Percentiles rank a stretch among this genome's conserved stretches.
Evolutionary conservation across 2,329 filamentous ascomycete species (phyloP).

Genomic region (Xylariales sp.): DNA sequence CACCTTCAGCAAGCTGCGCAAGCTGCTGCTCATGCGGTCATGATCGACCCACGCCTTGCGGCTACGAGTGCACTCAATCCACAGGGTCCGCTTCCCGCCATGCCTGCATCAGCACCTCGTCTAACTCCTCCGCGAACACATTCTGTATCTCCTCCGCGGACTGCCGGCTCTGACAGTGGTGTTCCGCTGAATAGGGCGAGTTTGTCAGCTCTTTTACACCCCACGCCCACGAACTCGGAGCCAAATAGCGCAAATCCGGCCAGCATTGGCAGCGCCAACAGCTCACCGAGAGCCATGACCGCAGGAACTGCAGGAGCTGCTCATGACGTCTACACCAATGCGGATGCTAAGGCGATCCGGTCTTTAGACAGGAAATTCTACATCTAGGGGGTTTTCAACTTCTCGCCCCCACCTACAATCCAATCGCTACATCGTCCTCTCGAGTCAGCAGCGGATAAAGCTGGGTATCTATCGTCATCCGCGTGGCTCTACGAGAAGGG

Average conservation of each 20-base stretch:
- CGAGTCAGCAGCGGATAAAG: not conserved
- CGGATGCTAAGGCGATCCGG: slow-evolving; percentile 61
- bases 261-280: slow-evolving; percentile 37
- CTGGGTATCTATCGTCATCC: not conserved
- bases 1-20: slow-evolving; percentile 41
- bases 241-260: slow-evolving; percentile 39
- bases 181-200: slow-evolving; percentile 36
- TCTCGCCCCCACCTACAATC: not conserved
- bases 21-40: slow-evolving; percentile 36
- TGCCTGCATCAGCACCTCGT: slow-evolving; percentile 25
- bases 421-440: too few relatives aligned
- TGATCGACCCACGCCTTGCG: slow-evolving; percentile 34
- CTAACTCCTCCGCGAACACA: slow-evolving; percentile 40
- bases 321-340: slow-evolving; percentile 30
- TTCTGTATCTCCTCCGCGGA: slow-evolving; percentile 45
- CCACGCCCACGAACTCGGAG: slow-evolving; percentile 42
- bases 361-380: slow-evolving; percentile 59
- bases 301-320: slow-evolving; percentile 23
- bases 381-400: slow-evolving; percentile 19
- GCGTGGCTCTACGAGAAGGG: not conserved
- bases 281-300: slow-evolving; percentile 42
- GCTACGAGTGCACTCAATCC: slow-evolving; percentile 30
- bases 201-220: slow-evolving; percentile 43
- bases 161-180: slow-evolving; percentile 30
- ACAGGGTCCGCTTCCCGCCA: slow-evolving; percentile 40